Percentiles rank a stretch among this genome's conserved stretches.
These are phyloP conservation scores for Pyricularia sp. DNA, from an alignment of 2,329 filamentous ascomycete genomes.

Conservation along the genomic window DNA sequence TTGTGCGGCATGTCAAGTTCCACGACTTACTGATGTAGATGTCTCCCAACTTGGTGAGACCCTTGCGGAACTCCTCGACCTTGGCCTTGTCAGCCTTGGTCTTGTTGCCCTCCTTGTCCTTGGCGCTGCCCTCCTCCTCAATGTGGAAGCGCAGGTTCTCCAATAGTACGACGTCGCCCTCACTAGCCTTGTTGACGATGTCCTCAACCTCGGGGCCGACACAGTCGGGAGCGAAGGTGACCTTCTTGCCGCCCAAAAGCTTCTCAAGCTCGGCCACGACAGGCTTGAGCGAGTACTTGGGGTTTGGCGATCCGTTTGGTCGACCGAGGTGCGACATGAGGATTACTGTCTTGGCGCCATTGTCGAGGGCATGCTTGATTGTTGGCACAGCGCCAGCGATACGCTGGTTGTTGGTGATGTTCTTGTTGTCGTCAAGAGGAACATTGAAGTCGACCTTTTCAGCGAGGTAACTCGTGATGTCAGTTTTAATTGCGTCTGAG, in stretches of 20 bases:
- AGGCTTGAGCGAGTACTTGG: slow-evolving; percentile 91
- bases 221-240: slow-evolving; percentile 83
- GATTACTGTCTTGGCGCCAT: slow-evolving; percentile 85
- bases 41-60: slow-evolving; percentile 87
- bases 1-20: not conserved
- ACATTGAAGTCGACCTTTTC: slow-evolving; percentile 94
- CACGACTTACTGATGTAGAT: slow-evolving; percentile 78
- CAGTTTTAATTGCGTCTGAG: not conserved
- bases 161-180: slow-evolving; percentile 78
- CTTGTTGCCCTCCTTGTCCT: slow-evolving; percentile 93
- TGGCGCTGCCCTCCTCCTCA: slow-evolving; percentile 94
- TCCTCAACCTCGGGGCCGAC: slow-evolving; percentile 87
- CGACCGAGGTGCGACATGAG: slow-evolving; percentile 99
- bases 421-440: slow-evolving; percentile 84
- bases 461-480: not conserved
- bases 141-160: slow-evolving; percentile 98
- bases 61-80: slow-evolving; percentile 91
- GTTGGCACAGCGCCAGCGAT: slow-evolving; percentile 93
- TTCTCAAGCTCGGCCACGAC: slow-evolving; percentile 89
- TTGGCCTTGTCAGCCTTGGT: slow-evolving; percentile 92
- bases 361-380: slow-evolving; percentile 86
- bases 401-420: slow-evolving; percentile 96
- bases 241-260: slow-evolving; percentile 66
- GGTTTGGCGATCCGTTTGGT: slow-evolving; percentile 79
- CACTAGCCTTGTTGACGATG: slow-evolving; percentile 71